These are phyloP conservation scores for Musa beccarii DNA, from an alignment of 176 grass and related monocot genomes.

Conservation along the genomic window DNA sequence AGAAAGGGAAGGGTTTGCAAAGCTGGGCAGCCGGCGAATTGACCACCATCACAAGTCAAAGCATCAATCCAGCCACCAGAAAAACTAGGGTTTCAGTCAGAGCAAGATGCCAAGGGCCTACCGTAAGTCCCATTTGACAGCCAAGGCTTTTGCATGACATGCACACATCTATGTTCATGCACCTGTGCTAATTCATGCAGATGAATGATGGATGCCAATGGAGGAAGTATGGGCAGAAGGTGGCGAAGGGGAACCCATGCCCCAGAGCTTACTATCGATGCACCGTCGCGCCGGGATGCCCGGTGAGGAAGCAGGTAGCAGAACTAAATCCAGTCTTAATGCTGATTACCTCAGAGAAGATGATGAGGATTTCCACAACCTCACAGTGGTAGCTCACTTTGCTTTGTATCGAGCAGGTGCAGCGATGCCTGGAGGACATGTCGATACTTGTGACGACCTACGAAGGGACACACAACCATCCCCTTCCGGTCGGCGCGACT, in stretches of 20 bases:
- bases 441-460: slow-evolving; percentile 95
- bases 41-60: slow-evolving; percentile 42
- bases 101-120: slow-evolving; percentile 81
- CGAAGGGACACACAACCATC: slow-evolving; percentile 97
- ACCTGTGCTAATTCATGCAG: slow-evolving; percentile 18
- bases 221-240: slow-evolving; percentile 95
- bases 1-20: slow-evolving; percentile 15
- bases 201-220: slow-evolving; percentile 98
- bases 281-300: slow-evolving; percentile 91
- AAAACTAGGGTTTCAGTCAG: slow-evolving; percentile 99
- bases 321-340: background rate
- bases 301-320: slow-evolving; percentile 79
- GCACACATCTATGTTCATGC: no score
- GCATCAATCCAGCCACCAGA: slow-evolving; percentile 75
- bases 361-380: background rate
- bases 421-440: slow-evolving; percentile 91
- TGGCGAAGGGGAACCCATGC: slow-evolving; percentile 98
- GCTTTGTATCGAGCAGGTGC: slow-evolving; percentile 37
- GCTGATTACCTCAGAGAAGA: background rate
- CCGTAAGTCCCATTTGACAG: slow-evolving; percentile 39
- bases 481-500: slow-evolving; percentile 79
- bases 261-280: slow-evolving; percentile 91
- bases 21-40: slow-evolving; percentile 27
- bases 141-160: no score
- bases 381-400: background rate